Base-by-base conservation (phyloP, 2,329 filamentous ascomycete species). In the Stagonosporopsis rhizophila region DNA sequence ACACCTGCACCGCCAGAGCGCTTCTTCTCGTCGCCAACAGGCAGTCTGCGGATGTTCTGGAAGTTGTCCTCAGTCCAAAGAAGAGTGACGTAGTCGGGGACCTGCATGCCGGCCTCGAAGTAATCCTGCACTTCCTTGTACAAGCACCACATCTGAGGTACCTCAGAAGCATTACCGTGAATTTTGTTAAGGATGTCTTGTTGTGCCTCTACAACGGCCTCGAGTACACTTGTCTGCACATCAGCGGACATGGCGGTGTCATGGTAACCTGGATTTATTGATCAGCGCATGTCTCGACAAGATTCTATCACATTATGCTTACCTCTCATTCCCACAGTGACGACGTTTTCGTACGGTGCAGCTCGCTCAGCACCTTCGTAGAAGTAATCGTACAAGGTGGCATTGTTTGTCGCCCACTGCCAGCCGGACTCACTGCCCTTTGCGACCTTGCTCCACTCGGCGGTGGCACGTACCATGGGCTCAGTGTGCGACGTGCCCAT, bases 101-200 rank as follows among this genome's bases (percentile, higher is more conserved):
- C 82, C 2, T 77, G 75, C 68, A 90, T 80, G 1, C 88, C 88
- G 15, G 83, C 79, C 54, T 88, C 84, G 55, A 87, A 85, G 70
- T 91, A 90, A 6, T 84, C 83, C 74, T 88, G 87, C 2, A 91
- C 87, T 69, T 91, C 88, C 69, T 90, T 90, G 75, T 91, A 91
- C 58, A 91, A 75, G 64, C 87, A 89, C 87, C 88, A 90, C 75
- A 87, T 82, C 72, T 90, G 88, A 6, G 88, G 87, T 0, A 88
- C 82, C 1, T 80, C 76, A 4, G 80, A 82, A 61, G 80, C 75
- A 52, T 78, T 74, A 12, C 79, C 80, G 39, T 88, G 81, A 0
- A 88, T 83, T 2, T 83, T 79, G 19, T 77, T 78, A 39, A 89
- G 78, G 54, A 87, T 87, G 9, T 81, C 69, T 45, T 84, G 80